Evolutionary conservation across 306 rosid species (phyloP), one percentile per base, ranked within the genome.

Genomic region (Styphnolobium japonicum): DNA sequence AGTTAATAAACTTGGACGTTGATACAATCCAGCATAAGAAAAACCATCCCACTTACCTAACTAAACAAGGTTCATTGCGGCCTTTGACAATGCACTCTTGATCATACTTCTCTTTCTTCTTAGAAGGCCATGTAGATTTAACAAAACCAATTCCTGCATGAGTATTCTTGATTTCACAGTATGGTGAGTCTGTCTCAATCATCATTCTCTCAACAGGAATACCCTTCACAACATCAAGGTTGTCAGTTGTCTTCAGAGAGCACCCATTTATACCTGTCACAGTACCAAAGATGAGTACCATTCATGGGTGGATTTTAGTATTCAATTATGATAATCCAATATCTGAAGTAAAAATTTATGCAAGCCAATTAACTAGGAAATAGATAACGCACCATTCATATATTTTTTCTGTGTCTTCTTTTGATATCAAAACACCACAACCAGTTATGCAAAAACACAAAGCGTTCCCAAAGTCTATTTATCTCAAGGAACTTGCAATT

Each of bases 181-280:
- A 92, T 42, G 98, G 98, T 43, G 98, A 92, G 69, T 95, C 98
- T 4, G 98, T 95, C 84, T 92, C 98, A 16, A 95, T 92, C 98
- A 95, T 91, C 92, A 92, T 81, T 85, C 88, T 89, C 84, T 92
- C 98, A 39, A 84, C 71, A 73, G 97, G 98, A 81, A 91, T 92
- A 70, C 81, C 89, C 83, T 81, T 90, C 77, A 92, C 94, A 70
- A 91, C 98, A 73, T 87, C 89, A 75, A 95, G 88, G 86, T 92
- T 95, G 76, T 92, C 98, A 29, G 82, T 12, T 22, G 94, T 84
- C 90, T 92, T 95, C 79, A 95, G 71, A 56, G 97, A 92, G 87
- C 97, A 95, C 67, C 98, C 98, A 67, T 95, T 95, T 64, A 95
- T 71, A 34, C 98, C 98, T 95, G 89, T 42, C 83, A 83, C 19